Base-by-base conservation (phyloP, 208 protist species). In the Leishmania guyanensis region DNA sequence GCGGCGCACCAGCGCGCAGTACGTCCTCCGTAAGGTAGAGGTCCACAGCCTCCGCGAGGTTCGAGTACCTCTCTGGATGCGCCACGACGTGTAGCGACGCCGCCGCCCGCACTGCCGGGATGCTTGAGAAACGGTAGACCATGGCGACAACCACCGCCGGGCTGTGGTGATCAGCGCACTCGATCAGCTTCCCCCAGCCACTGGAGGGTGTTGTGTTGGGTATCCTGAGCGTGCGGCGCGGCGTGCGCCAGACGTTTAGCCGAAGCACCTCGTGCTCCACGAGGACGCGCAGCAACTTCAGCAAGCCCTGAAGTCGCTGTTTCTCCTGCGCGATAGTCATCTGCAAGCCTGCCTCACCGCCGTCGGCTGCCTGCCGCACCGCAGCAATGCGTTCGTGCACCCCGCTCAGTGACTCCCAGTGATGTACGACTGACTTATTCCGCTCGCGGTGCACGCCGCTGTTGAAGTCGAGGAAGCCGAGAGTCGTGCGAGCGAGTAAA, bases 191-290 rank as follows among this genome's bases (percentile, higher is more conserved):
- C 22, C 36, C 80, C 91, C 93, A 95, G 29, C 78, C 77, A 22
- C 69, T 48, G 10, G 77, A 76, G 1, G 84, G 54, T n/a, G 86
- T 84, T 20, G 89, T 84, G 79, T 87, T 75, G 12, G 43, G 29
- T 54, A 91, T 39, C 66, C 77, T 75, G 60, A 85, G 78, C 39
- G 87, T 91, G 75, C 89, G 89, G 20, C 90, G 92, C 33, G 94
- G 94, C 8, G 78, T 71, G 33, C 82, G 90, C 94, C 94, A 97
- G 54, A 97, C 85, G n/a, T 77, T 72, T 54, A 95, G 80, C 53
- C 94, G 90, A 70, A 90, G 75, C 14, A 86, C 75, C 85, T 97
- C 94, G 84, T 97, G 94, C 62, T 90, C 74, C 64, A 95, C 85
- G 0, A 97, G 81, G 60, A 91, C 83, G 29, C 82, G 82, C 54